phyloP scores from a whole-genome alignment of 345 rosid species.

The Dipteronia dyeriana region DNA sequence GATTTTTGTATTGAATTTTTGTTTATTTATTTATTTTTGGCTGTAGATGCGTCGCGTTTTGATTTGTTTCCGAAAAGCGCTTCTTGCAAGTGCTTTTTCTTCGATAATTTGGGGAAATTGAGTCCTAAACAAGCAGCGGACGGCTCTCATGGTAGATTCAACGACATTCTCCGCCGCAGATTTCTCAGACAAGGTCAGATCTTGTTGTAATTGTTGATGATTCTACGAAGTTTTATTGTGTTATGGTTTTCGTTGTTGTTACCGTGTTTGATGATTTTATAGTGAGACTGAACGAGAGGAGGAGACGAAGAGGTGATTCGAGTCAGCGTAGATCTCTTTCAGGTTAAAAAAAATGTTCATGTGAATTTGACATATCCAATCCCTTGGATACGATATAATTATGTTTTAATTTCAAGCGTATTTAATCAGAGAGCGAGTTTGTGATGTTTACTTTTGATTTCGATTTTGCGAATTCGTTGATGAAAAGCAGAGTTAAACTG shows the following conservation, averaged over 20 bases:
- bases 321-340: constrained; percentile 36
- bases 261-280: constrained; percentile 18
- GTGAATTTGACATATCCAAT: neutral
- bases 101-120: constrained; percentile 67
- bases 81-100: constrained; percentile 88
- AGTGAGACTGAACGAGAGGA: constrained; percentile 59
- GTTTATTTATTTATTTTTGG: neutral
- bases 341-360: constrained; percentile 32
- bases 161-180: constrained; percentile 67
- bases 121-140: constrained; percentile 40
- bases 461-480: constrained; percentile 16
- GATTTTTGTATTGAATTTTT: no score
- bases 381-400: neutral
- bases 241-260: neutral
- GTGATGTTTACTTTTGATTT: neutral
- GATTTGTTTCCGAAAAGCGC: constrained; percentile 64
- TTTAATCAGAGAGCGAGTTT: neutral
- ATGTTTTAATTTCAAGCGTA: no score
- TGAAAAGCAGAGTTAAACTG: constrained; percentile 46
- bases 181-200: constrained; percentile 77
- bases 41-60: constrained; percentile 52
- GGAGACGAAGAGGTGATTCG: constrained; percentile 39
- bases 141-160: constrained; percentile 54
- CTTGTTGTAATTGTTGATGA: neutral
- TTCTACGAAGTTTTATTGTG: neutral